Evolutionary conservation across 1,284 basidiomycete genomes (phyloP), one percentile per base, ranked within the genome.

Genomic region (Leccinum subrobustum): DNA sequence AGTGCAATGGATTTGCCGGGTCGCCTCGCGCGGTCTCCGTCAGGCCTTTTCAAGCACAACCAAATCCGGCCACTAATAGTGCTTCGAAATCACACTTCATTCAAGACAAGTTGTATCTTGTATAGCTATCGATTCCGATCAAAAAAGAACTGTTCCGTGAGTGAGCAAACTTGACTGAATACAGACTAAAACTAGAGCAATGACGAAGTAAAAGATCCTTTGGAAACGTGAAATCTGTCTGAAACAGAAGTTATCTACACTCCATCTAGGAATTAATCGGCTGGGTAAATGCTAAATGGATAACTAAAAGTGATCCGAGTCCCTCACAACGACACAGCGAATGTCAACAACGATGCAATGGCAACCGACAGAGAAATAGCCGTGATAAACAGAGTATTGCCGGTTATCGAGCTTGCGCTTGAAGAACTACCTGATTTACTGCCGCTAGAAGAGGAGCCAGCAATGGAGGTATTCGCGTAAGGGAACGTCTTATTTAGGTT

Each of bases 401-500:
- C 20, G 20, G 53, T 51, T 20, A 52, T 48, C 6, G 68, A 44
- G 47, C 16, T 51, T 51, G 48, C 20, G 16, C 20, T n/a, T 27
- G 64, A 37, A 47, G 56, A 3, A 47, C 64, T 16, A 14, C 50
- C 6, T 20, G 42, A 44, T 47, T 20, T 47, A n/a, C 61, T 54
- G 20, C 61, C 60, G 3, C 60, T 56, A n/a, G 56, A 52, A 16
- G 47, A 59, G 8, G 64, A 48, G 16, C 62, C 59, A 16, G 42
- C 59, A 11, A 52, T 4, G 0, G 70, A 62, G 27, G 61, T 70
- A 60, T 77, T 71, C 55, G 64, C n/a, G 37, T 69, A 80, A 27
- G 85, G 85, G 81, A 88, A 87, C 0, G 85, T 77, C 42, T 69
- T 72, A 67, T 89, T 90, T 54, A 75, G 75, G 60, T 81, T 90